These are phyloP conservation scores for Dictyostelium discoideum DNA, from an alignment of 78 protist species.

Conservation along the genomic window dicty_2.7 NC_007088.5:2847001-2847500, in stretches of 20 bases:
- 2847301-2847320: slow-evolving; percentile 15
- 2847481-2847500: not conserved
- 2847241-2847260: slow-evolving; percentile 49
- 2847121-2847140: slow-evolving; percentile 28
- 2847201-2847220: slow-evolving; percentile 62
- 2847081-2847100: not conserved
- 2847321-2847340: not conserved
- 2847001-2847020: not conserved
- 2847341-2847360: slow-evolving; percentile 7
- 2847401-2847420: slow-evolving; percentile 9
- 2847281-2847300: slow-evolving; percentile 47
- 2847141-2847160: slow-evolving; percentile 48
- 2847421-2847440: not conserved
- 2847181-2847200: slow-evolving; percentile 62
- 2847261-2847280: slow-evolving; percentile 22
- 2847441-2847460: not conserved
- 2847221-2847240: slow-evolving; percentile 29
- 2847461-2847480: not conserved
- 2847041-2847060: slow-evolving; percentile 13
- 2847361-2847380: slow-evolving; percentile 44
- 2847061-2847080: slow-evolving; percentile 28
- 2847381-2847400: slow-evolving; percentile 20
- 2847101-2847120: not conserved
- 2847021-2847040: slow-evolving; percentile 37
- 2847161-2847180: slow-evolving; percentile 62